Base-by-base conservation (phyloP, 257 asterid species). In the Ilex aquifolium region DNA sequence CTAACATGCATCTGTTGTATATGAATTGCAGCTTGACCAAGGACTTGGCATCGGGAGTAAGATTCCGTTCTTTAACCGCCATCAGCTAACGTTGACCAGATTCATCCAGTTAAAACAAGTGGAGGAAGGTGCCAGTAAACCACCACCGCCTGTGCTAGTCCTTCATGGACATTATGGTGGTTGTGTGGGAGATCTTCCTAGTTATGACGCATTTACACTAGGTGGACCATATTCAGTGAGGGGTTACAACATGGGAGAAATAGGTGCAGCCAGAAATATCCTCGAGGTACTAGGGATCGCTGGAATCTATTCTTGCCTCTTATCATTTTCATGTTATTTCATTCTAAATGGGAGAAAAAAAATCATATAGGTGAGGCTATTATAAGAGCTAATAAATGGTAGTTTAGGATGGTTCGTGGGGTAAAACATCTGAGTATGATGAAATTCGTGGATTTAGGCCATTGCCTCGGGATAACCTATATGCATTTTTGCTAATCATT, bases 191-290 rank as follows among this genome's bases (percentile, higher is more conserved):
- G 97, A 93, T 73, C 97, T 93, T 78, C 95, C 99, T 32, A 90
- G 96, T 64, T 86, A 93, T 61, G 99, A 93, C 65, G 97, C 97
- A 46, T 93, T 93, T 66, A 83, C 96, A 32, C 80, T 93, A 58
- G 99, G 97, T n/a, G 99, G 99, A 29, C 99, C 97, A 55, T 86
- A 93, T 65, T 90, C 99, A 12, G 97, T 90, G 4, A 77, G 99
- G 62, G 97, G 99, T 57, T 93, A 93, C 73, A 90, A 85, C 76
- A 85, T 93, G 96, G 99, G 99, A 64, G 99, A 93, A 83, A 75
- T 93, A 64, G 99, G 97, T 57, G 97, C 96, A 16, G 95, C 99
- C 46, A 80, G 97, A 80, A 85, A 85, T 71, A 81, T 88, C 56
- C 80, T 93, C 1, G 96, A 93, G 97, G 99, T 87, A 77, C 36